Evolutionary conservation across 148 eudicot species (phyloP), one percentile per base, ranked within the genome.

Genomic region (Linanthus parryae): DNA sequence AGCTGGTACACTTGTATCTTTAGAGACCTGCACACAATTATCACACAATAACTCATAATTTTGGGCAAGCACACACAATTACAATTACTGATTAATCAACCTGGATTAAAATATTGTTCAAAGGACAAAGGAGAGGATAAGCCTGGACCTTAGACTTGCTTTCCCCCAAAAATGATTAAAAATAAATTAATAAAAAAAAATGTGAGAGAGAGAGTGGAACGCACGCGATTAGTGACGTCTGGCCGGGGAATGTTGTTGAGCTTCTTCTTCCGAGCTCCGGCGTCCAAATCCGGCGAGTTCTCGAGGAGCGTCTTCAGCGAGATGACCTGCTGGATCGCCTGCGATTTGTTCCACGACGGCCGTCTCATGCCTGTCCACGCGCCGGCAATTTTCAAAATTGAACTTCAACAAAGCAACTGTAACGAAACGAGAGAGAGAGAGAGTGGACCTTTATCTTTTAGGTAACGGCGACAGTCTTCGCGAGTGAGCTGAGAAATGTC

Each of bases 401-500:
- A n/a, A n/a, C n/a, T n/a, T n/a, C n/a, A n/a, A n/a, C n/a, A n/a
- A n/a, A n/a, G n/a, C n/a, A n/a, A n/a, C n/a, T 37, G 34, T 3
- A 22, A 14, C 15, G 43, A 8, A 15, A 1, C 21, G 30, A 26
- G 8, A 54, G 17, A 47, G 16, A 31, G 18, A 30, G 18, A 45
- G 11, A 37, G 13, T 5, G 14, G 35, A 84, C 98, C 98, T 92
- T 87, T 92, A 5, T 79, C 74, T 58, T 81, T 87, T 78, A 92
- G 98, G 75, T 61, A 92, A 15, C 87, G 85, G 59, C 98, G 98
- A 73, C 96, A 92, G 44, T 92, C 98, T 73, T 87, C 98, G 47
- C 98, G 96, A 36, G 98, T 92, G 64, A 92, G 84, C 70, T 92
- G 98, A 51, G 94, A 84, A 71, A 92, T 84, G 85, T 92, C 98